Conservation (phyloP, 2,329 filamentous ascomycete species). For the Aspergillus transmontanensis region DNA sequence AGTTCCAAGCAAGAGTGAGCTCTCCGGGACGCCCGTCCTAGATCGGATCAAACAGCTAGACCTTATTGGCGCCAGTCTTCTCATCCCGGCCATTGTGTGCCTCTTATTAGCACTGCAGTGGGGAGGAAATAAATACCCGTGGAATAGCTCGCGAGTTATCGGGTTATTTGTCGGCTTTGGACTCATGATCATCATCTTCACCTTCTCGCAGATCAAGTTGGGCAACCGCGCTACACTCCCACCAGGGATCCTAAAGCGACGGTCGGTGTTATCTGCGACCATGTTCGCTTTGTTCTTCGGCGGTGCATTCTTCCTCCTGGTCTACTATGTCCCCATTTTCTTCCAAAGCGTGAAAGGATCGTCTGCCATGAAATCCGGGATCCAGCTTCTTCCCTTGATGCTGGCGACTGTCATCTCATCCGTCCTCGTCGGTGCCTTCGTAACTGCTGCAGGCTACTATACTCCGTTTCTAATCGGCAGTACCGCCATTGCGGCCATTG, state of each 20-base stretch:
- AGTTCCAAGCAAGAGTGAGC: conserved; percentile 39
- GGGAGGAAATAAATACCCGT: conserved; percentile 26
- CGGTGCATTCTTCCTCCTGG: conserved; percentile 41
- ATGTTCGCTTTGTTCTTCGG: conserved; percentile 41
- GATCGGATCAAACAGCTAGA: conserved; percentile 45
- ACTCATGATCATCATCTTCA: conserved; percentile 46
- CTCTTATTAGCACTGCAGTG: conserved; percentile 28
- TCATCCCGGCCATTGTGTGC: conserved; percentile 28
- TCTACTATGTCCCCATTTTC: conserved; percentile 50
- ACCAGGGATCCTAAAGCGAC: conserved; percentile 52
- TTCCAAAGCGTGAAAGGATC: conserved; percentile 51
- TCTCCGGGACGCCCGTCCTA: conserved; percentile 33
- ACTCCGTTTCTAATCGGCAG: conserved; percentile 43
- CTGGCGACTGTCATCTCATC: conserved; percentile 39
- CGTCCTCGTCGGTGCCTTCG: conserved; percentile 33
- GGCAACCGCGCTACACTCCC: conserved; percentile 55
- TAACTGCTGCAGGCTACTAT: conserved; percentile 43
- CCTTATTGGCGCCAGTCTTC: conserved; percentile 35
- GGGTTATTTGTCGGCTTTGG: conserved; percentile 25
- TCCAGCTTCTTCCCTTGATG: conserved; percentile 45
- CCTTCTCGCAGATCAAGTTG: conserved; percentile 47
- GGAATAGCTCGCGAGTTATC: conserved; percentile 26
- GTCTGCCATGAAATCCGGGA: conserved; percentile 48
- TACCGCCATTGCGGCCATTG: conserved; percentile 40
- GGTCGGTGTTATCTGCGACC: conserved; percentile 38